Evolutionary conservation across 345 rosid genomes (phyloP).

Genomic region (Populus nigra): DNA sequence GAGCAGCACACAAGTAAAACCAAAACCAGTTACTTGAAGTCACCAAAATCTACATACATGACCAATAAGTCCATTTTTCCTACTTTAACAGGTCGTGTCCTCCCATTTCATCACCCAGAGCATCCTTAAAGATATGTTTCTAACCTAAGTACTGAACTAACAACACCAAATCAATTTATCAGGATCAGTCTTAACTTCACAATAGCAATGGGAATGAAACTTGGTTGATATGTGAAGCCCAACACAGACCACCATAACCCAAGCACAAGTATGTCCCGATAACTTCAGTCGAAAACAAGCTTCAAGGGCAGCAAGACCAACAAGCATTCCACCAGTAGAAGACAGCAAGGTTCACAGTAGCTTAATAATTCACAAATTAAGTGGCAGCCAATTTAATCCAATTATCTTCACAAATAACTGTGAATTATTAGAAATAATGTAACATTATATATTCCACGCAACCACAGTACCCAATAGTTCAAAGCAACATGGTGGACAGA

Average conservation of each 20-base stretch:
- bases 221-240: constrained; percentile 11
- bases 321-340: not conserved
- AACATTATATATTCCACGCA: not conserved
- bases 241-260: constrained; percentile 20
- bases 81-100: constrained; percentile 26
- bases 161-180: constrained; percentile 20
- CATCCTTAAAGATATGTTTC: constrained; percentile 11
- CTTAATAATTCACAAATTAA: constrained; percentile 4
- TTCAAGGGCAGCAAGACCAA: constrained; percentile 9
- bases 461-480: not conserved
- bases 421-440: constrained; percentile 7
- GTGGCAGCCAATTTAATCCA: constrained; percentile 16
- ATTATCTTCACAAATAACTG: constrained; percentile 16
- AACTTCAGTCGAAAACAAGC: constrained; percentile 15
- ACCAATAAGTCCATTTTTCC: constrained; percentile 21
- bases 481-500: not conserved
- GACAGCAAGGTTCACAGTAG: not conserved
- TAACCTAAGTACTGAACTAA: constrained; percentile 31
- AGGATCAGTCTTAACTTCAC: constrained; percentile 22
- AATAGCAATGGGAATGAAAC: constrained; percentile 5
- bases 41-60: constrained; percentile 4
- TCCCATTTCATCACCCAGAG: constrained; percentile 24
- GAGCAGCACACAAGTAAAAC: constrained; percentile 12
- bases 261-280: constrained; percentile 1
- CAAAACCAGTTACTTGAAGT: constrained; percentile 21